A percentile compares a stretch with the other conserved stretches of the same genome.
Evolutionary conservation across 2,329 filamentous ascomycete genomes (phyloP).

Genomic region (Trichoderma lentiforme): DNA sequence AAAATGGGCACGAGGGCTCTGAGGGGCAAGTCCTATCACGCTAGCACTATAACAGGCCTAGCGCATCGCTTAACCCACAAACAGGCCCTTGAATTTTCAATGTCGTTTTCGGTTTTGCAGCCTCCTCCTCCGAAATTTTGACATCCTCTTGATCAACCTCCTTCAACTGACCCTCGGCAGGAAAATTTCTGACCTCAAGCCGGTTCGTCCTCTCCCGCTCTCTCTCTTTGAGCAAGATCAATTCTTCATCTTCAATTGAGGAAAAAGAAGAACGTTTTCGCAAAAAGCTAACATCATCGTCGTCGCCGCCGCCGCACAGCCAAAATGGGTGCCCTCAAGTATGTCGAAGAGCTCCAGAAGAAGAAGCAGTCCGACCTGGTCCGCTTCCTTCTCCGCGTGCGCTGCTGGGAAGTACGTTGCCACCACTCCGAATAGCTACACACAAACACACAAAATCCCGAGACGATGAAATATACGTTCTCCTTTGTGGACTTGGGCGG

Average conservation of each 20-base stretch:
- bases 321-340: slow-evolving; percentile 99
- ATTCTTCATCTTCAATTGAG: slow-evolving; percentile 3
- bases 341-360: slow-evolving; percentile 99
- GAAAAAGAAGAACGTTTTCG: neutral
- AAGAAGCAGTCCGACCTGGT: slow-evolving; percentile 99
- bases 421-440: slow-evolving; percentile 33
- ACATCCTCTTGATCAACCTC: slow-evolving; percentile 27
- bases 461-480: slow-evolving; percentile 6
- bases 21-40: slow-evolving; percentile 31
- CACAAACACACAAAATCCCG: neutral
- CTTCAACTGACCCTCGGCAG: slow-evolving; percentile 38
- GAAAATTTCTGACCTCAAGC: slow-evolving; percentile 34
- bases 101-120: slow-evolving; percentile 31
- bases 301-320: slow-evolving; percentile 35
- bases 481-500: slow-evolving; percentile 18
- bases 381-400: slow-evolving; percentile 98
- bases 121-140: slow-evolving; percentile 28
- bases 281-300: slow-evolving; percentile 7
- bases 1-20: slow-evolving; percentile 27
- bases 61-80: slow-evolving; percentile 39
- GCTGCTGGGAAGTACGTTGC: slow-evolving; percentile 98
- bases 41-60: slow-evolving; percentile 29
- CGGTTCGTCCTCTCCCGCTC: slow-evolving; percentile 31
- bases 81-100: slow-evolving; percentile 33
- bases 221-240: neutral